A percentile compares a stretch with the other conserved stretches of the same genome.
Evolutionary conservation across 768 basidiomycete genomes (phyloP).

Genomic region (Lentinula sp.): DNA sequence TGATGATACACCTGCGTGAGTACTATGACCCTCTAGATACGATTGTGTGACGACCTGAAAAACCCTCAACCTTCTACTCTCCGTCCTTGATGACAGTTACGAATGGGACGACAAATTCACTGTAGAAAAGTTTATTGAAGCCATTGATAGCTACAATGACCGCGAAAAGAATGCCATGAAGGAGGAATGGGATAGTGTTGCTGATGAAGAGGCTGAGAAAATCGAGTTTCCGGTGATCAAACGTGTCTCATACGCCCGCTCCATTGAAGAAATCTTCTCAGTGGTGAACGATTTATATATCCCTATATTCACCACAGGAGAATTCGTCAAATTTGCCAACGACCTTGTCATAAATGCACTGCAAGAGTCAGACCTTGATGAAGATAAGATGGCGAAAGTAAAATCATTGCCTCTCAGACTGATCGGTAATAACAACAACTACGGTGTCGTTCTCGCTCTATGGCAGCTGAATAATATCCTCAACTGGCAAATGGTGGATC

Average conservation of each 20-base stretch:
- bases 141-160: slow-evolving; percentile 7
- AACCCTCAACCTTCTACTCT: not conserved
- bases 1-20: slow-evolving; percentile 9
- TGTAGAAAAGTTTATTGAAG: slow-evolving; percentile 2
- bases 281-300: slow-evolving; percentile 4
- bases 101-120: slow-evolving; percentile 12
- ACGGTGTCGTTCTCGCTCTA: not conserved
- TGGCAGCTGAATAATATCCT: not conserved
- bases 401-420: not conserved
- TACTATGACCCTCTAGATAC: not conserved
- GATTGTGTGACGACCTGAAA: not conserved
- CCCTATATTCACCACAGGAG: not conserved
- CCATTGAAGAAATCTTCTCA: slow-evolving; percentile 8
- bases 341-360: not conserved
- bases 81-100: not conserved
- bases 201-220: not conserved
- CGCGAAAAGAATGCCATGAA: not conserved
- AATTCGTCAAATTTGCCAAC: slow-evolving; percentile 1
- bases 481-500: slow-evolving; percentile 4
- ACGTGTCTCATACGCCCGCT: slow-evolving; percentile 9
- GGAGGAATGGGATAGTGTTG: not conserved
- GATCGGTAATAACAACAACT: not conserved
- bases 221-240: not conserved
- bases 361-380: not conserved
- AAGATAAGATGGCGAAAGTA: not conserved